These are phyloP conservation scores for Botryosphaeria dothidea DNA, from an alignment of 2,329 filamentous ascomycete species.

Conservation along the genomic window DNA sequence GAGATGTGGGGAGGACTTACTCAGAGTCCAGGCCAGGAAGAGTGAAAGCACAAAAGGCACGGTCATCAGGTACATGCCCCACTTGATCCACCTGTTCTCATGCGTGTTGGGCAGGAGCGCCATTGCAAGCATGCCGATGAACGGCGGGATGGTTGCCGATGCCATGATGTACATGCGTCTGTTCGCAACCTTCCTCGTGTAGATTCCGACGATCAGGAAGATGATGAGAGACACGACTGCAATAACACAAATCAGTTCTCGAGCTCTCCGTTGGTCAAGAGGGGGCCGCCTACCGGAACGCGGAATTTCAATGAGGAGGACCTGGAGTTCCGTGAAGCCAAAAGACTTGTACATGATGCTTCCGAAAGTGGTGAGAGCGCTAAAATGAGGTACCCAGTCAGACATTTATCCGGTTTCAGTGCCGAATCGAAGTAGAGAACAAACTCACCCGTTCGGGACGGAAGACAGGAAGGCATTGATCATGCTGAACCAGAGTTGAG, in stretches of 20 bases:
- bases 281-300: constrained; percentile 22
- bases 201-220: constrained; percentile 17
- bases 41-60: constrained; percentile 34
- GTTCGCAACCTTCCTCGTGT: constrained; percentile 20
- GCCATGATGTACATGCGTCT: constrained; percentile 38
- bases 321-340: constrained; percentile 29
- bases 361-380: constrained; percentile 15
- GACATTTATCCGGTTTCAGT: too few relatives aligned
- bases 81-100: constrained; percentile 38
- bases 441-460: constrained; percentile 13
- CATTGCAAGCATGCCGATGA: constrained; percentile 37
- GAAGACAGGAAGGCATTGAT: constrained; percentile 19
- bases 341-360: constrained; percentile 16
- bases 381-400: background rate
- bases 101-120: constrained; percentile 35
- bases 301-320: constrained; percentile 36
- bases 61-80: constrained; percentile 38
- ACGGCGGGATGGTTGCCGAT: constrained; percentile 31
- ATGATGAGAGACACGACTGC: constrained; percentile 23
- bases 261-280: too few relatives aligned
- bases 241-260: background rate
- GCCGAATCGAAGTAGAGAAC: background rate
- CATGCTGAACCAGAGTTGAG: constrained; percentile 18
- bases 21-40: constrained; percentile 37
- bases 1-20: background rate